phyloP scores from a whole-genome alignment of 2,329 filamentous ascomycete genomes.

The Coleophoma cylindrospora region DNA sequence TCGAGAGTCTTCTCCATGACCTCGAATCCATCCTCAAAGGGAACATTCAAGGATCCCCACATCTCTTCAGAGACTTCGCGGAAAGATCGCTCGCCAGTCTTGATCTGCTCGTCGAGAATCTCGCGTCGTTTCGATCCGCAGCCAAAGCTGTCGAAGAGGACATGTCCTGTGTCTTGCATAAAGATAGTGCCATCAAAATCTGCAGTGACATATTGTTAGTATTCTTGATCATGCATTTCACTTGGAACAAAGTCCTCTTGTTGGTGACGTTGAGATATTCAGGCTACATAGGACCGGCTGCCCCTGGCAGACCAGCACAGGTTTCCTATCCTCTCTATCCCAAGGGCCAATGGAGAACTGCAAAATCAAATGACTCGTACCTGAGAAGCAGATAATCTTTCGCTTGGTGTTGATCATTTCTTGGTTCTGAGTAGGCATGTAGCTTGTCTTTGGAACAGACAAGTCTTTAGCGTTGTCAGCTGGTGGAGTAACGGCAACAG shows the following conservation, averaged over 20 bases:
- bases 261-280: no score
- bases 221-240: no score
- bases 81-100: constrained; percentile 60
- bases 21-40: constrained; percentile 63
- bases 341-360: constrained; percentile 1
- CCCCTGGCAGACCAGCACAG: no score
- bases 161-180: constrained; percentile 66
- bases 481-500: constrained; percentile 31
- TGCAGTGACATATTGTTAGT: constrained; percentile 19
- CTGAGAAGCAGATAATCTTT: constrained; percentile 55
- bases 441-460: constrained; percentile 18
- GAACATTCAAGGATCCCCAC: constrained; percentile 62
- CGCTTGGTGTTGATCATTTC: constrained; percentile 37
- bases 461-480: constrained; percentile 24
- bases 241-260: no score
- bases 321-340: no score
- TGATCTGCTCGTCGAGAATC: constrained; percentile 58
- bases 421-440: constrained; percentile 15
- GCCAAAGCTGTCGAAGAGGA: constrained; percentile 62
- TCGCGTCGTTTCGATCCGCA: constrained; percentile 52
- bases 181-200: constrained; percentile 71
- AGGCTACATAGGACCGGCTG: no score
- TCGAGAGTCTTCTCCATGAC: constrained; percentile 57
- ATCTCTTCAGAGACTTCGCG: constrained; percentile 68
- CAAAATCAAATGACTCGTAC: constrained; percentile 26